Evolutionary conservation across 2,329 filamentous ascomycete genomes (phyloP), one percentile per base, ranked within the genome.

Genomic region (Xylariales sp.): DNA sequence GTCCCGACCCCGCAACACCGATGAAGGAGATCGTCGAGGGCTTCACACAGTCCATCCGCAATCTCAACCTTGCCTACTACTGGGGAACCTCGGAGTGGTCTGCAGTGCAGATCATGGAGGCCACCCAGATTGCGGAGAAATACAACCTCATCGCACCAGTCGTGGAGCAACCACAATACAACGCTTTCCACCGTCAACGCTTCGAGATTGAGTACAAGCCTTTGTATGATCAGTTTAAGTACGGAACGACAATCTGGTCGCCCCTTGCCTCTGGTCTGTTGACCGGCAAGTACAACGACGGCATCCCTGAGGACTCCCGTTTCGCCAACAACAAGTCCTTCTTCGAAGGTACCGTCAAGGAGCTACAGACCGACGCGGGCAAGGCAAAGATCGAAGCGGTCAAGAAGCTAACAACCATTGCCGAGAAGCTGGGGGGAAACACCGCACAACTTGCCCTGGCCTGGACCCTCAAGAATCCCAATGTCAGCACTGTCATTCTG

Each of bases 271-370:
- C 66, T 21, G 78, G 78, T 43, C 60, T 82, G 28, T 58, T 82
- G 40, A 80, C 74, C 6, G 78, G 78, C 53, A 82, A 82, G 62
- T 82, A 82, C 68, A 80, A 80, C 59, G 69, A 80, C 47, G 77
- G 76, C 40, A 76, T 81, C 41, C 76, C 77, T 12, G 70, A 76
- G 51, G 76, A 72, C 53, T 80, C 75, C 28, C 75, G 79, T 25
- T 80, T 80, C 51, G 74, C 74, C 41, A 82, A 80, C 63, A 78
- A 80, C 57, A 63, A 69, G 39, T 77, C 76, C 18, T 68, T 82
- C 28, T 78, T 73, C 46, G 81, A 82, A 55, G 74, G 79, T 59
- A 69, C 81, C 38, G 66, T 82, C 50, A 80, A 84, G 63, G 76
- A 76, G 11, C 66, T 80, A 27, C 67, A 73, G 24, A 72, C 78